Percentiles rank a stretch among this genome's conserved stretches.
Conservation (phyloP, 495 filamentous ascomycete species). For the Halenospora varia region DNA sequence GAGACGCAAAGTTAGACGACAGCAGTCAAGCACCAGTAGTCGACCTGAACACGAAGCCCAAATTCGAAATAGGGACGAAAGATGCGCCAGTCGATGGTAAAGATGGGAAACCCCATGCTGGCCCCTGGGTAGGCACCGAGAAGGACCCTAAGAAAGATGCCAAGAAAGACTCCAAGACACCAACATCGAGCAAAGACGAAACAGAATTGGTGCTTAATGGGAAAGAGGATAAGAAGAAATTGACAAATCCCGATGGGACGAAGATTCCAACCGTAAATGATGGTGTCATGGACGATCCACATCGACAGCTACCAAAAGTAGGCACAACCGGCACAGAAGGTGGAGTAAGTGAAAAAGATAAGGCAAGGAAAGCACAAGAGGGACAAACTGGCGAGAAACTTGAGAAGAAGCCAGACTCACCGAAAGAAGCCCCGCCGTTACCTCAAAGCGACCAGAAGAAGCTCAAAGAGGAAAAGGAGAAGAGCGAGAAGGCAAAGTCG, state of each 20-base stretch:
- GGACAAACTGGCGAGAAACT: slow-evolving; percentile 53
- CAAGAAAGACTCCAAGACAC: slow-evolving; percentile 22
- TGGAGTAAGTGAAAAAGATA: slow-evolving; percentile 80
- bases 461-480: slow-evolving; percentile 35
- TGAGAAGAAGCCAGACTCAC: slow-evolving; percentile 73
- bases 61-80: slow-evolving; percentile 58
- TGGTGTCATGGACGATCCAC: slow-evolving; percentile 87
- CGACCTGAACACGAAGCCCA: slow-evolving; percentile 28
- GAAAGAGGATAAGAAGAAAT: slow-evolving; percentile 43
- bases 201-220: slow-evolving; percentile 27
- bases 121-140: slow-evolving; percentile 77
- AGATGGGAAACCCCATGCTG: slow-evolving; percentile 91
- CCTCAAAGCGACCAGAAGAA: slow-evolving; percentile 73
- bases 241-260: slow-evolving; percentile 54
- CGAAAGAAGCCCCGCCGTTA: slow-evolving; percentile 79
- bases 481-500: slow-evolving; percentile 32
- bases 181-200: slow-evolving; percentile 23
- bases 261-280: slow-evolving; percentile 74
- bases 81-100: slow-evolving; percentile 92
- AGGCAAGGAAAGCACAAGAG: slow-evolving; percentile 58
- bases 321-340: slow-evolving; percentile 85
- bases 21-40: slow-evolving; percentile 12
- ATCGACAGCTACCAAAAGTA: slow-evolving; percentile 66
- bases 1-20: slow-evolving; percentile 9
- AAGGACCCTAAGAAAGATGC: slow-evolving; percentile 42